These are phyloP conservation scores for Mycena belliarum DNA, from an alignment of 768 basidiomycete genomes.

Conservation along the genomic window DNA sequence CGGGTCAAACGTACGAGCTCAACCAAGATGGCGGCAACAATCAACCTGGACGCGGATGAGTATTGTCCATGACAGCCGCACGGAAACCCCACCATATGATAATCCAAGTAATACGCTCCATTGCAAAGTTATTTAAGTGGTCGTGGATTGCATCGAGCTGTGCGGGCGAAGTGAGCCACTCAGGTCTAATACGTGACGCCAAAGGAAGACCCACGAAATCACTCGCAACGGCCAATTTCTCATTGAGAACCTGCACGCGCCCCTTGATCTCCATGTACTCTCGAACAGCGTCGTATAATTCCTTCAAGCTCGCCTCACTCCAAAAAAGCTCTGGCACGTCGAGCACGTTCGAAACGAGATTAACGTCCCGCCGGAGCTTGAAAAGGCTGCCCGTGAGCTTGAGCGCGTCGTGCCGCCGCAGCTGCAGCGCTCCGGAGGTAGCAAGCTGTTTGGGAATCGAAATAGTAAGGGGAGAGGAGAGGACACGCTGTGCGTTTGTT, in stretches of 20 bases:
- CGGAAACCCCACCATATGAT: constrained; percentile 40
- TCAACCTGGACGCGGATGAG: constrained; percentile 58
- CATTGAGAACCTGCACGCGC: constrained; percentile 83
- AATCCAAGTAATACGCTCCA: constrained; percentile 82
- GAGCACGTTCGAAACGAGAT: constrained; percentile 88
- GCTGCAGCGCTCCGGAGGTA: constrained; percentile 67
- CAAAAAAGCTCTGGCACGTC: constrained; percentile 95
- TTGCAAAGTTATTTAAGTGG: constrained; percentile 85
- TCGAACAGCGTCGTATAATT: constrained; percentile 87
- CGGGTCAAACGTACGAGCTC: constrained; percentile 57
- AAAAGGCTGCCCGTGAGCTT: constrained; percentile 85
- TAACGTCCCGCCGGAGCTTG: constrained; percentile 86
- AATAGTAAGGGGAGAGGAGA: constrained; percentile 74
- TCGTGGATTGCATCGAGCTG: constrained; percentile 92
- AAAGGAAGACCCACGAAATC: constrained; percentile 67
- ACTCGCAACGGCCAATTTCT: constrained; percentile 83
- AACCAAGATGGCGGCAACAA: constrained; percentile 86
- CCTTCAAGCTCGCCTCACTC: constrained; percentile 89
- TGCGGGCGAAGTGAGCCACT: not conserved
- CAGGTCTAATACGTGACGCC: too few relatives aligned
- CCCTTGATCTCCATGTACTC: constrained; percentile 93
- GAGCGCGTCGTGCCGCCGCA: constrained; percentile 81
- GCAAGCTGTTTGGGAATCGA: constrained; percentile 87
- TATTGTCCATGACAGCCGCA: constrained; percentile 19
- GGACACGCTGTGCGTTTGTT: constrained; percentile 69